These are phyloP conservation scores for Chloromonas sp. DNA, from an alignment of 163 green algal genomes.

Conservation along the genomic window DNA sequence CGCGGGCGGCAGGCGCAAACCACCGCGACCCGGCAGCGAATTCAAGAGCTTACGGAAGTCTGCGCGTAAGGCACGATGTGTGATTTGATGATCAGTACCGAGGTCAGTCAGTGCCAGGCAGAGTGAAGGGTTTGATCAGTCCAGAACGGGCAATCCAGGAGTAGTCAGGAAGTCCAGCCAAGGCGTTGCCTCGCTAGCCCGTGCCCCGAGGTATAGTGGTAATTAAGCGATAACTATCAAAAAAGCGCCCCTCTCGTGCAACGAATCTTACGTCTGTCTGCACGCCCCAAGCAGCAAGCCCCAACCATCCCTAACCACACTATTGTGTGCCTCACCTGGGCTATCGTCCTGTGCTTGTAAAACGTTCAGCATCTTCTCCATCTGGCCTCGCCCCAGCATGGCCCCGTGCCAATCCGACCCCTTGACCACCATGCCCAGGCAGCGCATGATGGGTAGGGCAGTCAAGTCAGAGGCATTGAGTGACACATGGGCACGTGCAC, in stretches of 20 bases:
- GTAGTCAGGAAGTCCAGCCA: too few relatives aligned
- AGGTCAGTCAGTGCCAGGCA: background rate
- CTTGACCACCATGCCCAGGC: background rate
- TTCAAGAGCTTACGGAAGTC: background rate
- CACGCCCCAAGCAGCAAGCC: too few relatives aligned
- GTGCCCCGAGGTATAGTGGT: too few relatives aligned
- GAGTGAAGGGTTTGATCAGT: too few relatives aligned
- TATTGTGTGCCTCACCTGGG: background rate
- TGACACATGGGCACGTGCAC: constrained; percentile 15
- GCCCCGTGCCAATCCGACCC: background rate
- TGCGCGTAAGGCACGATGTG: background rate
- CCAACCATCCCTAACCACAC: too few relatives aligned
- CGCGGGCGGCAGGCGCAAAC: background rate
- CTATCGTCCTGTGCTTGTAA: constrained; percentile 3
- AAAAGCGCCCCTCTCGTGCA: too few relatives aligned
- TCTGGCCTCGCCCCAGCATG: constrained; percentile 13
- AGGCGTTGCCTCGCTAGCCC: too few relatives aligned
- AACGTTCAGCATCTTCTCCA: constrained; percentile 21
- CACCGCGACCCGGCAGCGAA: background rate
- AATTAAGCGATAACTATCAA: too few relatives aligned
- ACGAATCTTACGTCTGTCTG: too few relatives aligned
- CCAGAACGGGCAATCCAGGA: too few relatives aligned
- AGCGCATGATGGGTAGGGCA: constrained; percentile 6
- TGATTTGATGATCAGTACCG: background rate
- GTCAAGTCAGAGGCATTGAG: constrained; percentile 22